Evolutionary conservation across 441 rosid genomes (phyloP).

Genomic region (Pelargonium fulgidum): DNA sequence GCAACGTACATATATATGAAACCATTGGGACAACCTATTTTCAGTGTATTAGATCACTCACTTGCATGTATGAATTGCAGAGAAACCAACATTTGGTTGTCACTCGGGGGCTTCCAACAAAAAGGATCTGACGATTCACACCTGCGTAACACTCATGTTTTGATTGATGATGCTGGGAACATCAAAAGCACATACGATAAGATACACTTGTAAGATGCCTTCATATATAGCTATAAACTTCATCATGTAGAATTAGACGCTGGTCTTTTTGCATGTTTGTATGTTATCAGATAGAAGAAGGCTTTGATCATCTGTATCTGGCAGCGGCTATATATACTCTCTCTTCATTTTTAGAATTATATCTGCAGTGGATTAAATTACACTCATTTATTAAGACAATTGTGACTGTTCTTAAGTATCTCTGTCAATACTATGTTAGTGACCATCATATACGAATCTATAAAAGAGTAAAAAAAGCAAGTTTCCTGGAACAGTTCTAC

Average conservation of each 20-base stretch:
- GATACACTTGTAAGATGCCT: slow-evolving; percentile 63
- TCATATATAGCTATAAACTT: background rate
- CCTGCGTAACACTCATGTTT: slow-evolving; percentile 76
- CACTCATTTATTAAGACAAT: background rate
- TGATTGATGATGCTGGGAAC: slow-evolving; percentile 64
- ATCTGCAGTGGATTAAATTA: background rate
- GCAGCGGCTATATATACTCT: background rate
- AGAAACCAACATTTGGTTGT: slow-evolving; percentile 78
- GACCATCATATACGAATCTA: too few relatives aligned
- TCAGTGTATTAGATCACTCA: background rate
- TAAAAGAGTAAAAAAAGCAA: too few relatives aligned
- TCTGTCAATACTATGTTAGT: background rate
- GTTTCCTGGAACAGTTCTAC: too few relatives aligned
- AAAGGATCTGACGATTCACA: slow-evolving; percentile 65
- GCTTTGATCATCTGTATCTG: background rate
- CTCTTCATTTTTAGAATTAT: background rate
- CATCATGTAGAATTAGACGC: slow-evolving; percentile 5
- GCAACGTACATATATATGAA: background rate
- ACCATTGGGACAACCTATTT: background rate
- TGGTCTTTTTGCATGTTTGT: background rate
- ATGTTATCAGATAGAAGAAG: background rate
- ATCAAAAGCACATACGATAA: slow-evolving; percentile 63
- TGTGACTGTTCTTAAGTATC: background rate
- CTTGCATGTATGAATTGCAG: slow-evolving; percentile 31
- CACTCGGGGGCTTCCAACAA: slow-evolving; percentile 93